These are phyloP conservation scores for Globisporangium perplexum DNA, from an alignment of 352 stramenopile species.

Conservation along the genomic window DNA sequence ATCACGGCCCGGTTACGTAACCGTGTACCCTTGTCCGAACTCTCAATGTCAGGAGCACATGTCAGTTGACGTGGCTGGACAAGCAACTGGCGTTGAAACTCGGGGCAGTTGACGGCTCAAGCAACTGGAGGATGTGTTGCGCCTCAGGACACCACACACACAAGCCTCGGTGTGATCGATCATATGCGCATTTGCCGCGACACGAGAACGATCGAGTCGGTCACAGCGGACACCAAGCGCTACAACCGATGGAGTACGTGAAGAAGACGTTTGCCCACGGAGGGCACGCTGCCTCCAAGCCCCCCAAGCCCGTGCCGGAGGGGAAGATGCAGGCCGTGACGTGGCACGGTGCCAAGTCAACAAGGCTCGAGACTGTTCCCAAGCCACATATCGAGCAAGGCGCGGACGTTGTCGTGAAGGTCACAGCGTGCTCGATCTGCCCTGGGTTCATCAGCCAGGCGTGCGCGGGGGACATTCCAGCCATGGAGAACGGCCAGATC, in stretches of 20 bases:
- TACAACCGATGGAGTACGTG: slow-evolving; percentile 21
- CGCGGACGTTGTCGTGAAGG: slow-evolving; percentile 53
- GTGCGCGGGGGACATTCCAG: slow-evolving; percentile 24
- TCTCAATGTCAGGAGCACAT: too few species aligned
- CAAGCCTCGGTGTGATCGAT: too few species aligned
- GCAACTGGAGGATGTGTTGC: too few species aligned
- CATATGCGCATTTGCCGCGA: too few species aligned
- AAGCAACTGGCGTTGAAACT: too few species aligned
- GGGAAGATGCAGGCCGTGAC: slow-evolving; percentile 52
- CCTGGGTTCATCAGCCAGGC: slow-evolving; percentile 48
- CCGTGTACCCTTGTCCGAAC: too few species aligned
- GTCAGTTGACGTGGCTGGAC: too few species aligned
- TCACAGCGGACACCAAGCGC: too few species aligned
- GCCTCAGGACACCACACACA: too few species aligned
- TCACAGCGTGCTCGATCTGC: slow-evolving; percentile 56
- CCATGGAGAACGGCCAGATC: slow-evolving; percentile 55
- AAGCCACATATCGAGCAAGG: slow-evolving; percentile 52
- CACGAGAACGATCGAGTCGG: too few species aligned
- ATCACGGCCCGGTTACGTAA: too few species aligned
- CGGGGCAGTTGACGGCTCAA: too few species aligned
- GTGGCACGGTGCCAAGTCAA: slow-evolving; percentile 43
- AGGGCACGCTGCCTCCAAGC: slow-evolving; percentile 5
- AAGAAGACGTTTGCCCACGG: slow-evolving; percentile 24
- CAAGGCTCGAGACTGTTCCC: slow-evolving; percentile 46
- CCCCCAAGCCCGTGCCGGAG: slow-evolving; percentile 12